These are phyloP conservation scores for Thelephora aurantiotincta DNA, from an alignment of 768 basidiomycete genomes.

Conservation along the genomic window DNA sequence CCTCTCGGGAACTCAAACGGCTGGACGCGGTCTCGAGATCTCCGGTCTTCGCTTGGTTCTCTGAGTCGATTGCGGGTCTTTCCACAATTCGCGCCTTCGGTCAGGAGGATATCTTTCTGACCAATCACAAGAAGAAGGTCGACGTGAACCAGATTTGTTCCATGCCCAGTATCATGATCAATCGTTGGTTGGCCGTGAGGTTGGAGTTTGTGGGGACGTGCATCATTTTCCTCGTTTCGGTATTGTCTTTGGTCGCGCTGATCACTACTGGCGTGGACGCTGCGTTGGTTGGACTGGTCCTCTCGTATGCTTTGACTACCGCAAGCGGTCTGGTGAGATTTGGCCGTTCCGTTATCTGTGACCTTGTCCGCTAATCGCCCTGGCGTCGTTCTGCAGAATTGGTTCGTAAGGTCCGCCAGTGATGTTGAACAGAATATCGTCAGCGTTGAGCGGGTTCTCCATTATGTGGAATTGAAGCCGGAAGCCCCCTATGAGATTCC, in stretches of 20 bases:
- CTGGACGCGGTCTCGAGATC: conserved; percentile 81
- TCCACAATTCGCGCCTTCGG: conserved; percentile 75
- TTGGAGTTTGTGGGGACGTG: conserved; percentile 74
- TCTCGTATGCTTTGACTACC: conserved; percentile 75
- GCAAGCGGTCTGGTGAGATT: conserved; percentile 62
- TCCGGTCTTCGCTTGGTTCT: conserved; percentile 86
- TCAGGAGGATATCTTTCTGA: conserved; percentile 53
- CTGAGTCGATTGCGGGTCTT: conserved; percentile 60
- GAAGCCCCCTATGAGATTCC: conserved; percentile 68
- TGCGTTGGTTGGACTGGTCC: conserved; percentile 73
- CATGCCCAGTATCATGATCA: conserved; percentile 45
- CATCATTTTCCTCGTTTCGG: conserved; percentile 63
- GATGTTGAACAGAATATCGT: conserved; percentile 89
- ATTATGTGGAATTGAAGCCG: conserved; percentile 58
- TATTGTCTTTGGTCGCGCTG: conserved; percentile 56
- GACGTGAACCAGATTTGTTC: conserved; percentile 79
- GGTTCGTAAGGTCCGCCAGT: conserved; percentile 70
- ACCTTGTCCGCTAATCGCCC: conserved; percentile 1
- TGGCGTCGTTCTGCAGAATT: conserved; percentile 35
- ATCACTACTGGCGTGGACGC: conserved; percentile 70
- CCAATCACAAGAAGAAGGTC: conserved; percentile 56
- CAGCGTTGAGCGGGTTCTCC: conserved; percentile 75
- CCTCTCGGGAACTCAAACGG: conserved; percentile 78
- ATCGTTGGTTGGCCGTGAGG: conserved; percentile 75
- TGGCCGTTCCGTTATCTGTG: conserved; percentile 1